These are phyloP conservation scores for Brachypodium distachyon DNA, from an alignment of 202 grass and related monocot genomes.

Conservation along the genomic window DNA sequence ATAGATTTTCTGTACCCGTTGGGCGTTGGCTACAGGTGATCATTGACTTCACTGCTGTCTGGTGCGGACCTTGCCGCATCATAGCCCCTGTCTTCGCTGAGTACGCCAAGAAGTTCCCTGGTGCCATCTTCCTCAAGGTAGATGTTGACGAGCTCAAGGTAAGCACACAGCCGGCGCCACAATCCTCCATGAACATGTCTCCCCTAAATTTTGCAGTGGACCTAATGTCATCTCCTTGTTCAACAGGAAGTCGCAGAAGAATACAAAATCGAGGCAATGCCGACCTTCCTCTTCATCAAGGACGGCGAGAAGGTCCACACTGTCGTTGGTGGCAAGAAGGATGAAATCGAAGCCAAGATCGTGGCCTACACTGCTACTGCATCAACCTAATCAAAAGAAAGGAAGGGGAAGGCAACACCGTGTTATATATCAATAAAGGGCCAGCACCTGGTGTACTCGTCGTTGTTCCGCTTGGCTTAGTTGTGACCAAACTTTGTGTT, in stretches of 20 bases:
- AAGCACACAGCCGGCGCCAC: not conserved
- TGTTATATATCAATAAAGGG: slow-evolving; percentile 6
- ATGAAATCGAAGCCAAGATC: slow-evolving; percentile 8
- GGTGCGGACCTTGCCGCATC: slow-evolving; percentile 57
- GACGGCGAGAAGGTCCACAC: not conserved
- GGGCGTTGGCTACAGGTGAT: slow-evolving; percentile 36
- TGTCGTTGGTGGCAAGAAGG: slow-evolving; percentile 46
- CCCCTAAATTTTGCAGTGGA: not conserved
- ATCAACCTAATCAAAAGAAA: too few species aligned
- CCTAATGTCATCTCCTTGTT: not conserved
- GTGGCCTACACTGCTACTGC: not conserved
- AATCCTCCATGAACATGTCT: not conserved
- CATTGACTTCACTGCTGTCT: slow-evolving; percentile 65
- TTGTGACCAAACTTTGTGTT: too few species aligned
- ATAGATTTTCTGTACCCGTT: not conserved
- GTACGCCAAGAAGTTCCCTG: slow-evolving; percentile 21
- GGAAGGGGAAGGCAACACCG: not conserved
- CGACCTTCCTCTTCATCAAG: slow-evolving; percentile 54
- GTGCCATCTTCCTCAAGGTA: slow-evolving; percentile 50
- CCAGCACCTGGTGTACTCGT: not conserved
- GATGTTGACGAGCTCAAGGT: slow-evolving; percentile 71
- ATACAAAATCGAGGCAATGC: slow-evolving; percentile 43
- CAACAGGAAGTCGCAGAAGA: slow-evolving; percentile 27
- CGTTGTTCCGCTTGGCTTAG: not conserved
- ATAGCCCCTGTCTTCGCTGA: slow-evolving; percentile 38